These are phyloP conservation scores for Ottelia alismoides DNA, from an alignment of 106 monocot genomes.

Conservation along the genomic window DNA sequence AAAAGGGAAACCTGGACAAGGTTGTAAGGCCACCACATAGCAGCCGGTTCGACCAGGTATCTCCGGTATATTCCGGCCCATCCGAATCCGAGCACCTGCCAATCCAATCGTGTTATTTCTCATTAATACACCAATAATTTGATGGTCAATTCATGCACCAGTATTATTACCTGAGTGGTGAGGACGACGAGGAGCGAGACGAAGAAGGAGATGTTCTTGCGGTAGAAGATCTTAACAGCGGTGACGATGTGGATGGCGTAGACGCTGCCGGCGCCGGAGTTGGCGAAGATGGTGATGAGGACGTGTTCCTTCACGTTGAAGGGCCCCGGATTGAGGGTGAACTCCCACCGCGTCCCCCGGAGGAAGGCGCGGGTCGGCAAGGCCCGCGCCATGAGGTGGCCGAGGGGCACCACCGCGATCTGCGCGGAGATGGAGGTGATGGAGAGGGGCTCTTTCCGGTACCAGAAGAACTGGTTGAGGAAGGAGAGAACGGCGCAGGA, in stretches of 20 bases:
- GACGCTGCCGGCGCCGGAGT: constrained; percentile 47
- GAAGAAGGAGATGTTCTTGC: constrained; percentile 39
- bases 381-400: constrained; percentile 39
- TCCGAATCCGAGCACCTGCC: constrained; percentile 71
- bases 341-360: constrained; percentile 23
- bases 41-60: constrained; percentile 2
- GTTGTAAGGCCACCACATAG: constrained; percentile 4
- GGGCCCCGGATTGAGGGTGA: constrained; percentile 68
- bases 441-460: constrained; percentile 47
- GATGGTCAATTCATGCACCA: neutral
- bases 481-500: constrained; percentile 19
- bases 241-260: constrained; percentile 65
- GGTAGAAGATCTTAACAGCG: constrained; percentile 45
- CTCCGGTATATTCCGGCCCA: constrained; percentile 51
- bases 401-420: constrained; percentile 58
- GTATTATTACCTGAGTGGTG: constrained; percentile 55
- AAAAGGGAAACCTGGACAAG: neutral
- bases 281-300: constrained; percentile 73
- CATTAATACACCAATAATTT: neutral
- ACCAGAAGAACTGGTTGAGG: constrained; percentile 51
- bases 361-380: constrained; percentile 25
- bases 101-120: neutral
- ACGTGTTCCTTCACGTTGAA: constrained; percentile 82
- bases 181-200: constrained; percentile 53
- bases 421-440: constrained; percentile 60